Evolutionary conservation across 176 grass and related monocot genomes (phyloP), one percentile per base, ranked within the genome.

Genomic region (Carex pumila): DNA sequence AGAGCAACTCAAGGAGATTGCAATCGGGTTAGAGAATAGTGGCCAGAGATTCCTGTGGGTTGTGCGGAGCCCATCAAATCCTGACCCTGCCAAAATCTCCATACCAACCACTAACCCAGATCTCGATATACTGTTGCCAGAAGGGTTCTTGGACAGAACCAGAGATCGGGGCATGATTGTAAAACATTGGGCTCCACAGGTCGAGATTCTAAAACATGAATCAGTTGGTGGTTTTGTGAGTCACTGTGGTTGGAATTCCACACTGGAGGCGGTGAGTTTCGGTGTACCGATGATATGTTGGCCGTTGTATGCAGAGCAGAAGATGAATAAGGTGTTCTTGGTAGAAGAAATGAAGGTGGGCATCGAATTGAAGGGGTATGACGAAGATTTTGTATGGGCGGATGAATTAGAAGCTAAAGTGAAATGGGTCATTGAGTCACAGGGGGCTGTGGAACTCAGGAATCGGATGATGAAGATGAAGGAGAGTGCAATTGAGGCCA

Each of bases 1-100:
- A 36, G 82, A 87, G 67, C 85, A 87, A 79, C 64, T 85, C 0
- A 80, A 77, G 49, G 64, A 90, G 74, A 84, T 90, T 7, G 88
- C 88, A 37, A 21, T 37, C 15, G 88, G 88, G 3, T 54, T 90
- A 55, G 88, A 90, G 49, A 87, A 59, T 4, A 87, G 85, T 62
- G 81, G 75, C 0, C 89, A 90, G 13, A 61, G 82, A 17, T 90
- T 90, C 21, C 55, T 90, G 12, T 90, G 89, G 89, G 89, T 82
- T 17, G 75, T 90, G 56, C 55, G 85, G 41, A 56, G 52, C 10
- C 84, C 79, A 2, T 4, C 15, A 21, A 66, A 65, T 0, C 18
- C 61, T 4, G 12, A 49, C 41, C 59, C 37, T 3, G 3, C 36
- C 6, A 66, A 82, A 49, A 10, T 82, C 0, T 66, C 53, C 18